Evolutionary conservation across 305 asterid genomes (phyloP), one percentile per base, ranked within the genome.

Genomic region (Caryopteris hybrid): DNA sequence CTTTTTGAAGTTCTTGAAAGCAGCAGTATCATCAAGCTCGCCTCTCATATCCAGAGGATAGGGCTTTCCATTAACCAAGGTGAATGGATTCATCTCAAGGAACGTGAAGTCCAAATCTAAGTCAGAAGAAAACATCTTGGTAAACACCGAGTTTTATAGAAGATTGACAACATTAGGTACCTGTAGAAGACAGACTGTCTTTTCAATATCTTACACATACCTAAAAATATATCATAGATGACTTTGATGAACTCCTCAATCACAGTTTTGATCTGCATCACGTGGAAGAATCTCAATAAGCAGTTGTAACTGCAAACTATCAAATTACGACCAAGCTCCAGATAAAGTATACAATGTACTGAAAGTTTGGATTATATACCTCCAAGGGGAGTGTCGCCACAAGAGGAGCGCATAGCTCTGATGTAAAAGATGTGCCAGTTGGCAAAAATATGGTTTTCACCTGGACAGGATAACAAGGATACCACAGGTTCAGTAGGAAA

Each of bases 1-100:
- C 97, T 84, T 91, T 72, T 91, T 89, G 83, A 91, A 89, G 86
- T 91, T 91, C 89, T 91, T 91, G 76, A 91, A 91, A 69, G 95
- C 80, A 74, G 96, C 98, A 48, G 98, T 91, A 45, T 91, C 96
- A 58, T 91, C 98, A 31, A 91, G 94, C 80, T 91, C 98, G 79
- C 98, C 98, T 74, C 98, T 83, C 98, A 91, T 91, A 68, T 91
- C 98, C 76, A 91, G 59, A 6, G 98, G 96, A 73, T 84, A 91
- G 31, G 98, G 98, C 85, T 87, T 85, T 68, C 94, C 95, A 31
- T 91, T 80, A 38, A 91, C 92, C 84, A 89, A 77, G 42, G 95
- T 72, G 80, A 89, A 91, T 27, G 98, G 98, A 71, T 91, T 91
- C 98, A 91, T 91, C 81, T 91, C 98, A 21, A 91, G 90, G 84